Evolutionary conservation across 108 stramenopile genomes (phyloP), one percentile per base, ranked within the genome.

Genomic region (Licmophora abbreviata): DNA sequence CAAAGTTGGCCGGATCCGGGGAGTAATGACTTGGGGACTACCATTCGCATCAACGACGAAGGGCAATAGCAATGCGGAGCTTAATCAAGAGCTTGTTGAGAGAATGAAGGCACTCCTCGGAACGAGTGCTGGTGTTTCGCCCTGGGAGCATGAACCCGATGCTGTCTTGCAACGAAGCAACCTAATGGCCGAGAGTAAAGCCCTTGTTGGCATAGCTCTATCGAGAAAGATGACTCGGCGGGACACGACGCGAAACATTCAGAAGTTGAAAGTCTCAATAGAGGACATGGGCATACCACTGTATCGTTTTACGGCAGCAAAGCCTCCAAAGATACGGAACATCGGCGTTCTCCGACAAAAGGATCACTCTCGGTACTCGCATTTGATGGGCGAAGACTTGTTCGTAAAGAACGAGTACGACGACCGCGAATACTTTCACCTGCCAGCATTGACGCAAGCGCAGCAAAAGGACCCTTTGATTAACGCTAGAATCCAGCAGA

Each of bases 1-100:
- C 67, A 71, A 64, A 23, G 61, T 65, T 65, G 85, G 85, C 8
- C 58, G 51, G 45, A 71, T 87, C n/a, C 65, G 66, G 25, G 89
- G 89, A 10, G 63, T 92, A 9, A 87, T 87, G 83, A 74, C 74
- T 1, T 92, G 89, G 89, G 89, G 89, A 5, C 41, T 92, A 40
- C 89, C 89, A 17, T 83, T 85, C 54, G 35, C 67, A 7, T 36
- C 46, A 22, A 25, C n/a, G 18, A 38, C 61, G 9, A 8, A 58
- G 30, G 51, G 72, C 33, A 48, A 41, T 37, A 33, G 56, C 14
- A 44, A 74, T 38, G 56, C 63, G 11, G 17, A 49, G 10, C 21
- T 85, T 3, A 92, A 87, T 46, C 28, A 44, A 36, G 38, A 58
- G 0, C 64, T 92, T 3, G 51, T 92, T 42, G 35, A 72, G 6